A percentile compares a stretch with the other conserved stretches of the same genome.
phyloP scores from a whole-genome alignment of 768 basidiomycete genomes.

The Amanita pseudoporphyria region DNA sequence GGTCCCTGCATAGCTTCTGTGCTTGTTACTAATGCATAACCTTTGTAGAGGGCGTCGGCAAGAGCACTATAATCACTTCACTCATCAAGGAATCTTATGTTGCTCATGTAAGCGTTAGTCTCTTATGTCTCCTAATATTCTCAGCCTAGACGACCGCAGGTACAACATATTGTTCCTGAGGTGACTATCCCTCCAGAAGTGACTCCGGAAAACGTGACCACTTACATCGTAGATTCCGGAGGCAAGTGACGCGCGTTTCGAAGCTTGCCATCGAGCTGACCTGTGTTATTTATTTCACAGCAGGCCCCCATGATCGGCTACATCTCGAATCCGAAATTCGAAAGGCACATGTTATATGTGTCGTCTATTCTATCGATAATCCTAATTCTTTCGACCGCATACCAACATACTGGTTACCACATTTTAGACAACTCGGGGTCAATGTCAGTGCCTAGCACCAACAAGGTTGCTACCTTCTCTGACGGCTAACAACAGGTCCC shows the following conservation, averaged over 20 bases:
- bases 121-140: neutral
- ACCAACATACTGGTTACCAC: constrained; percentile 96
- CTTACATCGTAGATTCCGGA: constrained; percentile 96
- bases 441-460: constrained; percentile 50
- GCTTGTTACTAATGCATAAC: constrained; percentile 10
- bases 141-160: constrained; percentile 36
- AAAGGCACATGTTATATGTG: constrained; percentile 96
- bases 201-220: constrained; percentile 95
- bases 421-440: constrained; percentile 90
- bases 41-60: constrained; percentile 84
- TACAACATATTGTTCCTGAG: constrained; percentile 91
- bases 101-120: constrained; percentile 51
- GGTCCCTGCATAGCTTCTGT: constrained; percentile 1
- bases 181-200: constrained; percentile 98
- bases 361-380: constrained; percentile 96
- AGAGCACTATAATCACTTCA: constrained; percentile 94
- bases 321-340: constrained; percentile 94
- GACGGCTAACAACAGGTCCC: constrained; percentile 59
- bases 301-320: constrained; percentile 72
- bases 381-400: constrained; percentile 95
- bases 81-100: constrained; percentile 96
- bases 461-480: neutral
- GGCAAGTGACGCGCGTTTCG: constrained; percentile 39
- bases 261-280: neutral
- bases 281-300: constrained; percentile 29